Evolutionary conservation across 164 flowering plant genomes (phyloP), one percentile per base, ranked within the genome.

Genomic region (Dillenia suffruticosa): DNA sequence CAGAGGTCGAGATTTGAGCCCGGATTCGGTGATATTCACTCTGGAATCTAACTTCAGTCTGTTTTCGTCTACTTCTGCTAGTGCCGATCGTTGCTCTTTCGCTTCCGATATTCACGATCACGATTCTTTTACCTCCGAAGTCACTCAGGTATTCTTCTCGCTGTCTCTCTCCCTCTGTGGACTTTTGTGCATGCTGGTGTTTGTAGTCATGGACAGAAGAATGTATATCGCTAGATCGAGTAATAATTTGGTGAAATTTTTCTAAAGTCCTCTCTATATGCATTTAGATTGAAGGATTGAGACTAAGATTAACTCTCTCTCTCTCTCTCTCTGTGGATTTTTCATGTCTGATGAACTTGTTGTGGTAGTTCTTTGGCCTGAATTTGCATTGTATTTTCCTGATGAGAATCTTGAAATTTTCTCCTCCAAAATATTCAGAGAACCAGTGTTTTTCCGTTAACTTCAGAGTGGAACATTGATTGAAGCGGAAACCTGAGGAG

Each of bases 71-170:
- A 80, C 93, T 65, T 85, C 90, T 58, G 89, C 73, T 9, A 81
- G 87, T 58, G 91, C 76, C 46, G 96, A 85, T 19, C 87, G 90
- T 54, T 85, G 88, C 76, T 91, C 91, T 13, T 84, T 82, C 45
- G 85, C 89, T 15, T 88, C 95, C 58, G 91, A 86, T 58, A 71
- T 69, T 58, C 87, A 72, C 59, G 93, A 85, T 65, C 91, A 70
- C 44, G 85, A 88, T 26, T 72, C 85, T 62, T 62, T 77, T 45
- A 72, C 74, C 60, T 85, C 88, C 17, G 83, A 82, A 16, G 45
- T 77, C 64, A 76, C 82, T 64, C 79, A 73, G 78, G 85, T 82
- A 47, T 19, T 24, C 63, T 75, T 62, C 16, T 17, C 22, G 12
- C 10, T 40, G 15, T 47, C 32, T 26, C 32, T 26, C 32, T 26